These are phyloP conservation scores for Fusarium drepaniforme DNA, from an alignment of 2,329 filamentous ascomycete species.

Conservation along the genomic window DNA sequence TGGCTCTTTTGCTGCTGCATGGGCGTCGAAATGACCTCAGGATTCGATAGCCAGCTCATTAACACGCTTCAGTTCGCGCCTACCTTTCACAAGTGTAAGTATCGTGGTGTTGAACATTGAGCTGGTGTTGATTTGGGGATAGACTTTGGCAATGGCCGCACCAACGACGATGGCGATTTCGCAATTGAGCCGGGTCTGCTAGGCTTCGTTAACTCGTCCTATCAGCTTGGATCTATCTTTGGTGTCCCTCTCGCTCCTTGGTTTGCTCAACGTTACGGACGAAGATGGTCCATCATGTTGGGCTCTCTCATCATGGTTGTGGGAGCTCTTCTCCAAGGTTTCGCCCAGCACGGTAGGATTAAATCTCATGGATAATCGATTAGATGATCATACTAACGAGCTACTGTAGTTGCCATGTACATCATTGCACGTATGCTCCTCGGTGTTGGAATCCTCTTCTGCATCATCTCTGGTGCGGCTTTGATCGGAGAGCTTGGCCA, in stretches of 20 bases:
- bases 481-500: constrained; percentile 71
- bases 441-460: constrained; percentile 72
- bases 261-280: constrained; percentile 60
- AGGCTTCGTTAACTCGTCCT: constrained; percentile 66
- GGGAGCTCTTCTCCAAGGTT: constrained; percentile 67
- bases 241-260: constrained; percentile 65
- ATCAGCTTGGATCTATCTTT: constrained; percentile 67
- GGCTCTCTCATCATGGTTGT: constrained; percentile 67
- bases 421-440: constrained; percentile 70
- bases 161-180: constrained; percentile 30
- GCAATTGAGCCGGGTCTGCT: constrained; percentile 48
- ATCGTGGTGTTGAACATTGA: too few relatives aligned
- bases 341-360: constrained; percentile 54
- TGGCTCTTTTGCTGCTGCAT: constrained; percentile 65
- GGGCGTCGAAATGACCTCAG: constrained; percentile 68
- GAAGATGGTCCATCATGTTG: constrained; percentile 64
- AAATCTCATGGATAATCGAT: background rate
- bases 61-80: constrained; percentile 56
- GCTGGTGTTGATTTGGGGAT: constrained; percentile 1
- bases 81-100: constrained; percentile 52
- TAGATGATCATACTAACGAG: background rate
- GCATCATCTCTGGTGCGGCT: constrained; percentile 68
- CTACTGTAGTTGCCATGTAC: constrained; percentile 65
- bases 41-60: constrained; percentile 63
- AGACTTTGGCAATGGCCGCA: constrained; percentile 34